Evolutionary conservation across 306 rosid species (phyloP).

Genomic region (Lablab purpureus): DNA sequence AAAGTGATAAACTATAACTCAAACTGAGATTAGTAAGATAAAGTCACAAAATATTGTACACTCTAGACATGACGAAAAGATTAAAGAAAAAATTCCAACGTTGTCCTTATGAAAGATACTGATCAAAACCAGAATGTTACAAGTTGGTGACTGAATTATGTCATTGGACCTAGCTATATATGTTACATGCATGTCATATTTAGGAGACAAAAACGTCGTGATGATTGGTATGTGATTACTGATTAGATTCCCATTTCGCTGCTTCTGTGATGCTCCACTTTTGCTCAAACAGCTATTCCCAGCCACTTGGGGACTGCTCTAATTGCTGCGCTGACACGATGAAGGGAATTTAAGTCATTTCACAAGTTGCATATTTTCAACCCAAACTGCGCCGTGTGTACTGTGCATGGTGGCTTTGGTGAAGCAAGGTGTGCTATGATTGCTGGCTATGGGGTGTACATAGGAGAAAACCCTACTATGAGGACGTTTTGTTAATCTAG

Average conservation of each 20-base stretch:
- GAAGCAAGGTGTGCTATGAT: conserved; percentile 3
- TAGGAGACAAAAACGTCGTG: conserved; percentile 48
- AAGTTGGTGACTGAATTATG: conserved; percentile 41
- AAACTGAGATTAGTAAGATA: too few relatives aligned
- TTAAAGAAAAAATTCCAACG: neutral
- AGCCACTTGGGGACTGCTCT: conserved; percentile 38
- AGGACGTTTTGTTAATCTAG: neutral
- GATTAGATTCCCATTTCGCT: conserved; percentile 68
- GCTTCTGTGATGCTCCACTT: conserved; percentile 50
- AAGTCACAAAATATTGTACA: too few relatives aligned
- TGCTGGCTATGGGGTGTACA: conserved; percentile 33
- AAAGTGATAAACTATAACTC: too few relatives aligned
- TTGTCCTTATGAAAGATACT: conserved; percentile 11
- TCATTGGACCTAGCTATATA: conserved; percentile 35
- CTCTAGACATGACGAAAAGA: neutral
- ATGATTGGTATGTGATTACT: conserved; percentile 60
- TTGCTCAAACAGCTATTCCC: conserved; percentile 40
- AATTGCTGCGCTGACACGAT: conserved; percentile 18
- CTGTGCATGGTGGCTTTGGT: conserved; percentile 26
- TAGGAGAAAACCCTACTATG: conserved; percentile 15
- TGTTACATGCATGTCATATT: conserved; percentile 24
- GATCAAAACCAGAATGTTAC: neutral
- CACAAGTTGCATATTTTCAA: neutral
- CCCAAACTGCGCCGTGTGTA: neutral
- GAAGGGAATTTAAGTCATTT: conserved; percentile 36